A percentile compares a stretch with the other conserved stretches of the same genome.
These are phyloP conservation scores for Coemansia sp. DNA, from an alignment of 192 early-diverging fungal genomes.

Conservation along the genomic window DNA sequence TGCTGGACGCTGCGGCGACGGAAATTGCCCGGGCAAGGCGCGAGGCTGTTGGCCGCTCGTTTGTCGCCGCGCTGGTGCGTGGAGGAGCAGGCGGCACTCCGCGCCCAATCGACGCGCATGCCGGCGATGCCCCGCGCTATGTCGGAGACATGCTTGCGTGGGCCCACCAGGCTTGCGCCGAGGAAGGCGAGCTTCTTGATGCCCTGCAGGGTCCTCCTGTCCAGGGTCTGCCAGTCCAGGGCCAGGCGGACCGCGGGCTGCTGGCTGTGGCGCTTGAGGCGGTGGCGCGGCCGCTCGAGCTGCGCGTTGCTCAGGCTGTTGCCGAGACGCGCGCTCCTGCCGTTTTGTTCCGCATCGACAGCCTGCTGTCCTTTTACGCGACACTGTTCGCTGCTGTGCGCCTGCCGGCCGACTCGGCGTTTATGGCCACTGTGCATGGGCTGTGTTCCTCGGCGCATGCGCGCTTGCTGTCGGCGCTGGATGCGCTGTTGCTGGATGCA, in stretches of 20 bases:
- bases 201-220: slow-evolving; percentile 15
- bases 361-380: slow-evolving; percentile 34
- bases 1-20: slow-evolving; percentile 25
- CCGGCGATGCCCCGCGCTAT: slow-evolving; percentile 89
- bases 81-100: slow-evolving; percentile 41
- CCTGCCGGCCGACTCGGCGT: slow-evolving; percentile 14
- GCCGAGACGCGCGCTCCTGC: slow-evolving; percentile 17
- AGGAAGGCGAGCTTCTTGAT: slow-evolving; percentile 88
- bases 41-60: slow-evolving; percentile 33
- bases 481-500: slow-evolving; percentile 9
- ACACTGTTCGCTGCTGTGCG: slow-evolving; percentile 22
- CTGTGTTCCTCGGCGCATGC: slow-evolving; percentile 11
- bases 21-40: slow-evolving; percentile 26
- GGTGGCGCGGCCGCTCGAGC: slow-evolving; percentile 45
- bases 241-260: neutral
- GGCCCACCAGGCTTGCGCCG: slow-evolving; percentile 90
- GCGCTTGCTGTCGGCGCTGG: slow-evolving; percentile 5
- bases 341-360: slow-evolving; percentile 29
- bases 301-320: slow-evolving; percentile 36
- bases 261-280: slow-evolving; percentile 28
- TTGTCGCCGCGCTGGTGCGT: slow-evolving; percentile 30
- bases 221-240: neutral
- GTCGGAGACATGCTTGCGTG: slow-evolving; percentile 97
- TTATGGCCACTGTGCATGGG: slow-evolving; percentile 15
- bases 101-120: slow-evolving; percentile 90